These are phyloP conservation scores for Rachicladosporium sp. DNA, from an alignment of 2,329 filamentous ascomycete genomes.

Conservation along the genomic window DNA sequence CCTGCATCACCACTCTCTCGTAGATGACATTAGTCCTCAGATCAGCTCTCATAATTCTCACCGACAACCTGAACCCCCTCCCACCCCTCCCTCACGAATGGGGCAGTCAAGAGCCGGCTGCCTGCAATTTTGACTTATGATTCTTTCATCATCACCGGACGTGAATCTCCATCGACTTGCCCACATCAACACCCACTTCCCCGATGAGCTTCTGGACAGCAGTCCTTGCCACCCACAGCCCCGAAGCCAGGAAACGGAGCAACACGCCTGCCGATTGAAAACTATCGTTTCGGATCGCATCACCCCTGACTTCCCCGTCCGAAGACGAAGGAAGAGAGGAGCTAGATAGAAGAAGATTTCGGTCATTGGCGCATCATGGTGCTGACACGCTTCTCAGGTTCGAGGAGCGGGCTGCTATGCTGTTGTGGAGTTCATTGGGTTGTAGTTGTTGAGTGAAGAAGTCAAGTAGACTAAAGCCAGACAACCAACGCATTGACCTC, in stretches of 20 bases:
- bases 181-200: background rate
- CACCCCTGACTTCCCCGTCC: background rate
- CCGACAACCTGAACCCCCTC: conserved; percentile 4
- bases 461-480: too few species aligned
- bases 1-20: too few species aligned
- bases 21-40: conserved; percentile 3
- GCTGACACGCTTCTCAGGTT: conserved; percentile 3
- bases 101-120: conserved; percentile 3
- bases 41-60: conserved; percentile 8
- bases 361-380: conserved; percentile 5
- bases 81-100: background rate
- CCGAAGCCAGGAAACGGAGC: conserved; percentile 2
- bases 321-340: background rate
- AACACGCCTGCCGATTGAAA: conserved; percentile 7
- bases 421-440: background rate
- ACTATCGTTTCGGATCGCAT: conserved; percentile 3
- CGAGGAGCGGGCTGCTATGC: conserved; percentile 2
- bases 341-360: conserved; percentile 1
- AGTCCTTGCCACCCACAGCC: conserved; percentile 3
- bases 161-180: background rate
- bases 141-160: conserved; percentile 7
- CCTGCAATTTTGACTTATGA: conserved; percentile 8
- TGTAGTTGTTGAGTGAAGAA: too few species aligned
- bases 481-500: too few species aligned
- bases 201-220: background rate